These are phyloP conservation scores for Phytopythium mirpurense DNA, from an alignment of 352 stramenopile genomes.

Conservation along the genomic window DNA sequence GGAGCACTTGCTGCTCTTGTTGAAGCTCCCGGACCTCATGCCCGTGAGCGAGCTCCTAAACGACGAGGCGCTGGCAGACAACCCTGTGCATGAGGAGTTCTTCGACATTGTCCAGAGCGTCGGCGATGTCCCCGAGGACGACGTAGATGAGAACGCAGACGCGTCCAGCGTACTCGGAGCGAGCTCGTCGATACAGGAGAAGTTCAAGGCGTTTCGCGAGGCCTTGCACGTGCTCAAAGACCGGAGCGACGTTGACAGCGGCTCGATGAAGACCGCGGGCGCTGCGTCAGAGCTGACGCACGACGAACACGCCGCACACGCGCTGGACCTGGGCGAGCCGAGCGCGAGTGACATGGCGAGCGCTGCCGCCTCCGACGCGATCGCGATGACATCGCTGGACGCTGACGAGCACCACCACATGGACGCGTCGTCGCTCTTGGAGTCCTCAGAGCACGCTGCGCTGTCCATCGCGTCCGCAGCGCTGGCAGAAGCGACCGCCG, in stretches of 20 bases:
- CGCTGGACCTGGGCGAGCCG: constrained; percentile 17
- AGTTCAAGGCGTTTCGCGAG: constrained; percentile 74
- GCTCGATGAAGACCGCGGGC: constrained; percentile 40
- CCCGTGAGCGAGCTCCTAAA: constrained; percentile 67
- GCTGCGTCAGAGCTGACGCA: constrained; percentile 6
- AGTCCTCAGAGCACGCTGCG: constrained; percentile 27
- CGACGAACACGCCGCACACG: constrained; percentile 4
- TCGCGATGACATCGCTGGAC: constrained; percentile 24
- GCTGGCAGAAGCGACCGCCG: constrained; percentile 23
- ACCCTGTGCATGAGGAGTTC: constrained; percentile 77
- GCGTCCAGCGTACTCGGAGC: constrained; percentile 17
- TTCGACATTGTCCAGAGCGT: constrained; percentile 71
- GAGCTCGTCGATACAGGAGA: constrained; percentile 66
- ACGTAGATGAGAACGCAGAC: constrained; percentile 47
- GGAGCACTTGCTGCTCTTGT: constrained; percentile 56
- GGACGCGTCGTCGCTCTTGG: constrained; percentile 26
- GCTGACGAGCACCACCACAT: constrained; percentile 25
- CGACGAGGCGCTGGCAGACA: constrained; percentile 61
- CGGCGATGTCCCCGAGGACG: constrained; percentile 64
- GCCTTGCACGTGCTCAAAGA: constrained; percentile 73
- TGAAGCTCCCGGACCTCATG: constrained; percentile 53
- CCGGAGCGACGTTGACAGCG: constrained; percentile 56
- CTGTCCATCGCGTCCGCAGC: constrained; percentile 32
- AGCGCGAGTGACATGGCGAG: constrained; percentile 1
- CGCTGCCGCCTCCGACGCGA: constrained; percentile 12